These are phyloP conservation scores for Coniochaeta sp. DNA, from an alignment of 2,329 filamentous ascomycete genomes.

Conservation along the genomic window DNA sequence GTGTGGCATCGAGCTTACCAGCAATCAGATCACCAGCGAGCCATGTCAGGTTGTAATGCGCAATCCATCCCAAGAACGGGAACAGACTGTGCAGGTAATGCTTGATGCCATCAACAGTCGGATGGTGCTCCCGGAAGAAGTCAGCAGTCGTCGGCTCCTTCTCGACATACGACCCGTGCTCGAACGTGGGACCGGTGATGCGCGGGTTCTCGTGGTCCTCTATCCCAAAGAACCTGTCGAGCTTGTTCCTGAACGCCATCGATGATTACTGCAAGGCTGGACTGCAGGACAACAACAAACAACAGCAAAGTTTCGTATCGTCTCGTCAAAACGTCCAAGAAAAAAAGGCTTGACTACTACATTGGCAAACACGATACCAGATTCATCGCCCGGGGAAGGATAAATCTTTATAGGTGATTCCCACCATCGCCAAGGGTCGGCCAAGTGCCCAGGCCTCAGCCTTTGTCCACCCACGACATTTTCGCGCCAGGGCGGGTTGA, in stretches of 20 bases:
- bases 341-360: neutral
- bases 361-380: neutral
- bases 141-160: constrained; percentile 59
- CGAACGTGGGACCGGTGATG: constrained; percentile 17
- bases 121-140: constrained; percentile 51
- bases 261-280: neutral
- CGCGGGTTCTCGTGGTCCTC: constrained; percentile 5
- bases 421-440: neutral
- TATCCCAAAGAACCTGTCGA: constrained; percentile 5
- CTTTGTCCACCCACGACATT: neutral
- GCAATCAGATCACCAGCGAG: constrained; percentile 66
- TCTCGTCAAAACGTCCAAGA: neutral
- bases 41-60: constrained; percentile 67
- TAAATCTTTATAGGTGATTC: neutral
- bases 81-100: constrained; percentile 49
- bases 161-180: constrained; percentile 41
- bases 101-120: constrained; percentile 35
- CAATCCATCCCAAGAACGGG: constrained; percentile 63
- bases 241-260: constrained; percentile 2
- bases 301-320: too few species aligned
- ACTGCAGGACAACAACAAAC: too few species aligned
- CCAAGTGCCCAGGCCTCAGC: neutral
- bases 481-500: neutral
- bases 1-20: constrained; percentile 32
- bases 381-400: neutral